Percentiles rank a stretch among this genome's conserved stretches.
Conservation (phyloP, 139 green algal genomes). For the Coccomyxa sp. region DNA sequence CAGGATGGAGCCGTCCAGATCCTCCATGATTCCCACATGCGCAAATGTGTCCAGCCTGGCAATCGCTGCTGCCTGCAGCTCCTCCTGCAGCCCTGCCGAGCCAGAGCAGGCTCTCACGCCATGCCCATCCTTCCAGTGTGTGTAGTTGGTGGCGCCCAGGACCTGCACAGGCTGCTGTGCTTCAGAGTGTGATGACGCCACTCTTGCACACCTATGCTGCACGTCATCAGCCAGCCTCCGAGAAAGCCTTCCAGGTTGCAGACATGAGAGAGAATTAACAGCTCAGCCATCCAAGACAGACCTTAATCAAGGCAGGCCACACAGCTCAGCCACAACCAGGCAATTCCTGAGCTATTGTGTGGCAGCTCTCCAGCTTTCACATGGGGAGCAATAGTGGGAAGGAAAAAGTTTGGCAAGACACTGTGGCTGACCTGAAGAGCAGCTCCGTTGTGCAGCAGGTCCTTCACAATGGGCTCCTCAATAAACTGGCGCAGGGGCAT, state of each 20-base stretch:
- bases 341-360: not conserved
- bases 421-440: constrained; percentile 44
- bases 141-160: constrained; percentile 82
- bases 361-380: not conserved
- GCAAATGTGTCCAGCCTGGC: constrained; percentile 40
- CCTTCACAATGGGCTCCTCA: constrained; percentile 53
- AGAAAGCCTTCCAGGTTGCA: too few relatives aligned
- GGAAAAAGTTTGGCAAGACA: not conserved
- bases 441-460: constrained; percentile 77
- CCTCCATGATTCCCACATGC: constrained; percentile 72
- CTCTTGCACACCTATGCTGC: not conserved
- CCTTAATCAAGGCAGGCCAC: too few relatives aligned
- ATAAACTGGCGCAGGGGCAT: constrained; percentile 78
- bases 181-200: not conserved
- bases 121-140: constrained; percentile 54
- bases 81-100: not conserved
- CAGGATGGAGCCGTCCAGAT: constrained; percentile 48
- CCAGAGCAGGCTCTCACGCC: constrained; percentile 49
- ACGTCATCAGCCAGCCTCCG: not conserved
- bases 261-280: too few relatives aligned
- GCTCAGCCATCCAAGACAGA: too few relatives aligned
- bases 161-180: constrained; percentile 47
- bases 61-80: constrained; percentile 40
- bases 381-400: too few relatives aligned
- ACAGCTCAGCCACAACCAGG: too few relatives aligned